Percentiles rank a stretch among this genome's conserved stretches.
phyloP scores from a whole-genome alignment of 805 yeast genomes.

The Wickerhamomyces alni region DNA sequence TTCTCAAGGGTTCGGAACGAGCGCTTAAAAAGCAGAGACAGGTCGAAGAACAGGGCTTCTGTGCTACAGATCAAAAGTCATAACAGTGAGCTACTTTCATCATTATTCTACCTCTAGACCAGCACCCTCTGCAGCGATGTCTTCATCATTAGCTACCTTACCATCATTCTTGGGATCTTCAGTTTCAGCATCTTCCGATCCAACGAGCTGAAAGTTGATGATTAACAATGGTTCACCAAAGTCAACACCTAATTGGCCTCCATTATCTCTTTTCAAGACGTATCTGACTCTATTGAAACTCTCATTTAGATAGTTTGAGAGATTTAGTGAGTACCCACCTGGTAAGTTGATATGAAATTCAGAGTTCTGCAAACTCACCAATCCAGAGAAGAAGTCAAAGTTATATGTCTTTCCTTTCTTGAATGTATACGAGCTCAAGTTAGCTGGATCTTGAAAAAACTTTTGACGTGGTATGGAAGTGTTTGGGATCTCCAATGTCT shows the following conservation, averaged over 20 bases:
- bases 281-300: conserved; percentile 40
- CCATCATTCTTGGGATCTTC: neutral
- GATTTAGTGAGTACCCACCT: conserved; percentile 41
- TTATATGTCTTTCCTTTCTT: conserved; percentile 31
- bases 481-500: conserved; percentile 26
- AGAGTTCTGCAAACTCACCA: conserved; percentile 43
- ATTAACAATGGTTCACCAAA: conserved; percentile 17
- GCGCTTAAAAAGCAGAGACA: neutral
- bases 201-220: conserved; percentile 15
- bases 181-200: neutral
- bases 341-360: conserved; percentile 49
- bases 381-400: conserved; percentile 51
- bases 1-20: conserved; percentile 1
- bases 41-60: neutral
- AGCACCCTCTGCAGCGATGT: no score
- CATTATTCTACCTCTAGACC: neutral
- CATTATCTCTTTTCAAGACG: conserved; percentile 28
- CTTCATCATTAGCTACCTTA: neutral
- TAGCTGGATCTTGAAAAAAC: conserved; percentile 33
- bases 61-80: neutral
- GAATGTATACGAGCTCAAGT: conserved; percentile 37
- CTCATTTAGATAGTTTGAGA: conserved; percentile 37
- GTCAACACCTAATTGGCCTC: conserved; percentile 10
- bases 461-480: conserved; percentile 34
- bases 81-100: no score